phyloP scores from a whole-genome alignment of 106 monocot genomes.

The Platanthera guangdongensis region DNA sequence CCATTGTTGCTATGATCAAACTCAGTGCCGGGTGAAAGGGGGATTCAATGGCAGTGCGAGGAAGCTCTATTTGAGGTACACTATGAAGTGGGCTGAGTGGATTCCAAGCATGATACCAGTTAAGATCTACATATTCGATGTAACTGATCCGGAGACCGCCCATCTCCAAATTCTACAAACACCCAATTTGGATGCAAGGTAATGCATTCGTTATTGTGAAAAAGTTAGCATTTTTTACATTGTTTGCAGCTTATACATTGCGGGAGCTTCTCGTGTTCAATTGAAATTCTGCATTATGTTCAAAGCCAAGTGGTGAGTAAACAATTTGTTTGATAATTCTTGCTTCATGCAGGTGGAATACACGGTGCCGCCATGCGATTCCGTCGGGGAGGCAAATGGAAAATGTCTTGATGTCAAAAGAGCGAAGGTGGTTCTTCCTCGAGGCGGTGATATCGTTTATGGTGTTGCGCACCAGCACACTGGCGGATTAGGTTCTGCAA shows the following conservation, averaged over 20 bases:
- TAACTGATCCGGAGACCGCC: constrained; percentile 22
- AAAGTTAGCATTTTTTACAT: neutral
- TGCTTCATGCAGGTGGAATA: constrained; percentile 57
- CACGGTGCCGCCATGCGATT: constrained; percentile 33
- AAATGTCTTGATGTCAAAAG: constrained; percentile 41
- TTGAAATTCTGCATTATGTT: neutral
- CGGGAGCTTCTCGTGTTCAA: too few species aligned
- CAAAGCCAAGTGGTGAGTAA: too few species aligned
- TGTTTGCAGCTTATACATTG: too few species aligned
- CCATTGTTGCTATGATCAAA: constrained; percentile 66
- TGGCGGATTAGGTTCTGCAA: constrained; percentile 45
- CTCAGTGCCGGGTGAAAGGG: constrained; percentile 36
- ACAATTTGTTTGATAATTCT: neutral
- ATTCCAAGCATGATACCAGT: constrained; percentile 45
- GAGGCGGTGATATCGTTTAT: constrained; percentile 65
- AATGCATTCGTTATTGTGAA: neutral
- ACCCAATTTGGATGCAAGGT: constrained; percentile 36
- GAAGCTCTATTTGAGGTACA: constrained; percentile 63
- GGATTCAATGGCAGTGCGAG: constrained; percentile 24
- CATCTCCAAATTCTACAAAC: neutral
- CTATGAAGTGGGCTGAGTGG: constrained; percentile 64
- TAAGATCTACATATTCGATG: constrained; percentile 80
- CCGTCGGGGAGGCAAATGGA: constrained; percentile 4
- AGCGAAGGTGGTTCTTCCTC: constrained; percentile 33
- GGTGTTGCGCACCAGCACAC: constrained; percentile 75